A percentile compares a stretch with the other conserved stretches of the same genome.
These are phyloP conservation scores for Yarrowia galli DNA, from an alignment of 1,139 yeast species.

Conservation along the genomic window DNA sequence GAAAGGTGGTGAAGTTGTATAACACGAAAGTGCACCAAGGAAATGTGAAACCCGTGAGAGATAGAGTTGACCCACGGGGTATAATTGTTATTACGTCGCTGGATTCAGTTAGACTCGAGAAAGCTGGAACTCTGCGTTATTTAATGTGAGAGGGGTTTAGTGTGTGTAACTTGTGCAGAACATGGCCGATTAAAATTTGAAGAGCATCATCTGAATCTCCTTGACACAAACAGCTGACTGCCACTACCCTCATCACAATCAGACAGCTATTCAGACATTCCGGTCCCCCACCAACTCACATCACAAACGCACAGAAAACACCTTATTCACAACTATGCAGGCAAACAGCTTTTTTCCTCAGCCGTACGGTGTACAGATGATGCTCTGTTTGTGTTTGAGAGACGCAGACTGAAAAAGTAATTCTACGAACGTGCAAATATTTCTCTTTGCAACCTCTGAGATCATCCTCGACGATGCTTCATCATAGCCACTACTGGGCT, in stretches of 20 bases:
- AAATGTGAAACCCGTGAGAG: conserved; percentile 7
- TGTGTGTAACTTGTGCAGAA: not conserved
- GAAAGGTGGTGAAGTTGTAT: not conserved
- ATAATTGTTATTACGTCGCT: conserved; percentile 32
- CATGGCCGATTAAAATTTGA: not conserved
- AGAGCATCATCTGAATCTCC: too few species aligned
- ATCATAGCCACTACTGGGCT: too few species aligned
- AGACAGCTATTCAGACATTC: not conserved
- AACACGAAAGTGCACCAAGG: conserved; percentile 1
- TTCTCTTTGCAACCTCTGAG: too few species aligned
- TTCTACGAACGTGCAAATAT: too few species aligned
- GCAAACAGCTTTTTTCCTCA: conserved; percentile 26
- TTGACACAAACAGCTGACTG: not conserved
- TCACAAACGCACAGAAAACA: conserved; percentile 5
- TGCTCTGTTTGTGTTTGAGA: not conserved
- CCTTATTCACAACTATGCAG: conserved; percentile 21
- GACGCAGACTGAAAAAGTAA: too few species aligned
- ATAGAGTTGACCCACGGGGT: conserved; percentile 31
- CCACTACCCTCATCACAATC: not conserved
- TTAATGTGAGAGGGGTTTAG: not conserved
- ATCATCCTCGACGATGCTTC: too few species aligned
- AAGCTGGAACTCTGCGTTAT: conserved; percentile 29
- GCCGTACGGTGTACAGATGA: not conserved
- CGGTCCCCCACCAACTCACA: not conserved
- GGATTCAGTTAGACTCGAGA: conserved; percentile 31